Conservation (phyloP, 164 flowering plant species). For the Berberis thunbergii region DNA sequence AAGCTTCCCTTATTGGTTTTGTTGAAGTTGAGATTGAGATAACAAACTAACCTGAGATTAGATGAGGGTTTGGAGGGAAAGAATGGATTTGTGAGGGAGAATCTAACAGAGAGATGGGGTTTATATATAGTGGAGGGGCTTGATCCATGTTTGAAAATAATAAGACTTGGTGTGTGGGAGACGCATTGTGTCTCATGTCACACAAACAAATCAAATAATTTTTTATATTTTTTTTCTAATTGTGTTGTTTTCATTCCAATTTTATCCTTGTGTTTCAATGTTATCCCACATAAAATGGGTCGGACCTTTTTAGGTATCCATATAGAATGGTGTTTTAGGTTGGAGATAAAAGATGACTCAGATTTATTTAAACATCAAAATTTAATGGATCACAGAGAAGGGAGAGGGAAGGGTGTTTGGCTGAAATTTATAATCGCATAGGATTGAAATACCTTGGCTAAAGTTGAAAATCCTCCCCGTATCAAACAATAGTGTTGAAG, state of each 20-base stretch:
- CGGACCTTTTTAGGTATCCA: too few species aligned
- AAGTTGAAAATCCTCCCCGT: too few species aligned
- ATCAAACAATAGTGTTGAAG: too few species aligned
- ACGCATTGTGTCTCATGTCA: slow-evolving; percentile 5
- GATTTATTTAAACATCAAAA: too few species aligned
- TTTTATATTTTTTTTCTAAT: not conserved
- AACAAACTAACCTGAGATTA: slow-evolving; percentile 7
- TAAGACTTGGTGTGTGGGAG: slow-evolving; percentile 14
- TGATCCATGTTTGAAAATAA: slow-evolving; percentile 8
- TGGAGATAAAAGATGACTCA: too few species aligned
- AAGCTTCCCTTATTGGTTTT: not conserved
- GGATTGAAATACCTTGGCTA: too few species aligned
- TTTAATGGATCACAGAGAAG: too few species aligned
- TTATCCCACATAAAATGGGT: too few species aligned
- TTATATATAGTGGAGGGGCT: slow-evolving; percentile 10
- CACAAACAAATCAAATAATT: not conserved
- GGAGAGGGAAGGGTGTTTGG: too few species aligned
- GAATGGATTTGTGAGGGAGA: not conserved
- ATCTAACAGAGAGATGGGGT: slow-evolving; percentile 6
- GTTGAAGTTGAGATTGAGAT: not conserved
- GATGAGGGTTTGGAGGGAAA: not conserved
- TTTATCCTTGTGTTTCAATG: not conserved
- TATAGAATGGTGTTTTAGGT: too few species aligned
- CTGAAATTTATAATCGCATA: too few species aligned
- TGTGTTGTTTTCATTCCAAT: not conserved